Evolutionary conservation across 2,329 filamentous ascomycete species (phyloP), one percentile per base, ranked within the genome.

Genomic region (Diaporthe velutina): DNA sequence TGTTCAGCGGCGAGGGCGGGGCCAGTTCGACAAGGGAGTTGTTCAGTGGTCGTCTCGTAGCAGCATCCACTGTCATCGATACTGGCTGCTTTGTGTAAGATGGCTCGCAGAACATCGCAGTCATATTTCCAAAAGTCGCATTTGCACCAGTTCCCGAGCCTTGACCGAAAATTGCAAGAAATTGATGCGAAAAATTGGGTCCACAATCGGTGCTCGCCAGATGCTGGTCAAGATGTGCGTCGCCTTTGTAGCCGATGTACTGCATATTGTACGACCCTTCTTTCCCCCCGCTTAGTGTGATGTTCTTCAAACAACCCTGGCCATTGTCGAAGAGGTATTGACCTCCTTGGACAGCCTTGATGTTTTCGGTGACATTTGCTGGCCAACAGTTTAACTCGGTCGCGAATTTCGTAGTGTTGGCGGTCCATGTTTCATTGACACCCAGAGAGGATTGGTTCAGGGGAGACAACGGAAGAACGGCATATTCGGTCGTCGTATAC

Each of bases 1-100:
- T 76, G 0, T 73, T 33, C 0, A 85, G 74, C 0, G 4, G 13
- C 9, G 82, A 70, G 0, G 38, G 45, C 0, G 78, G 71, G 0
- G 77, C 76, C 0, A 79, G 1, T 0, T 77, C 13, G 0, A 76
- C 35, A 0, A 83, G 52, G 0, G 73, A 76, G 0, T 42, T 42
- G 0, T 75, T 66, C 2, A 77, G 3, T 0, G 81, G 82, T 1
- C 72, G 70, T 0, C 76, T 42, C 0, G 40, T 76, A 0, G 17
- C 0, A 0, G 79, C 74, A 1, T 73, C 68, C 0, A 91, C 81
- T 0, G 82, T 86, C 0, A 86, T 85, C 0, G 80, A 78, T 0
- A 88, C 87, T 0, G 80, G 17, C 52, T 89, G 87, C n/a, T 83
- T 81, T 66, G 83, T 86, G 73, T 90, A 91, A 0, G 45, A 77